phyloP scores from a whole-genome alignment of 768 basidiomycete genomes.

The Pisolithus sp. region DNA sequence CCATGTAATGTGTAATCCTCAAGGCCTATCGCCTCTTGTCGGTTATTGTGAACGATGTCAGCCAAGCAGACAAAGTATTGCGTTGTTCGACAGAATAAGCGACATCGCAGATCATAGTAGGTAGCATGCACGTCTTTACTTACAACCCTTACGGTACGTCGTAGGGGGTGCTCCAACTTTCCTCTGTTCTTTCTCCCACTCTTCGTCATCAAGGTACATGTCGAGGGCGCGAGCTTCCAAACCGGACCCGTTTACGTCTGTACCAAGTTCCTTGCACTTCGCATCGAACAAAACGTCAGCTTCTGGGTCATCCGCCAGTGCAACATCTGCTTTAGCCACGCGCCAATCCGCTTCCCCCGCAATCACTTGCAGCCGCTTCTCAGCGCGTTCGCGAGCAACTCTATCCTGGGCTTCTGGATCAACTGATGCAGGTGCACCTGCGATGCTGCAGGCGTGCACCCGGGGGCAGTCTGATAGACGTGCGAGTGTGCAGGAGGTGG shows the following conservation, averaged over 20 bases:
- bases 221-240: conserved; percentile 50
- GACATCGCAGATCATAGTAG: too few relatives aligned
- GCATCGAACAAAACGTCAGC: conserved; percentile 13
- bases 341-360: conserved; percentile 67
- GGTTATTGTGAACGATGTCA: too few relatives aligned
- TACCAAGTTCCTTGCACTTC: conserved; percentile 21
- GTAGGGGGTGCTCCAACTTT: conserved; percentile 17
- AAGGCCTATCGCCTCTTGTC: too few relatives aligned
- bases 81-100: too few relatives aligned
- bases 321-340: conserved; percentile 64
- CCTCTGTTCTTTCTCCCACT: conserved; percentile 51
- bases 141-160: neutral
- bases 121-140: neutral
- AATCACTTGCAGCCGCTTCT: conserved; percentile 53
- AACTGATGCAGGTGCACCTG: conserved; percentile 16
- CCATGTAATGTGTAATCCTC: too few relatives aligned
- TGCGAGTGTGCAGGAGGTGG: conserved; percentile 66
- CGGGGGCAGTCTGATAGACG: conserved; percentile 48
- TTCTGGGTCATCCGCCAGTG: conserved; percentile 44
- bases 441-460: conserved; percentile 20
- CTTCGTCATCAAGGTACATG: conserved; percentile 59
- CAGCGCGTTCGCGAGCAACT: conserved; percentile 48
- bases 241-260: conserved; percentile 5
- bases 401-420: conserved; percentile 36
- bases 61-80: too few relatives aligned